Conservation (phyloP, 306 rosid species). For the Senna siamea region DNA sequence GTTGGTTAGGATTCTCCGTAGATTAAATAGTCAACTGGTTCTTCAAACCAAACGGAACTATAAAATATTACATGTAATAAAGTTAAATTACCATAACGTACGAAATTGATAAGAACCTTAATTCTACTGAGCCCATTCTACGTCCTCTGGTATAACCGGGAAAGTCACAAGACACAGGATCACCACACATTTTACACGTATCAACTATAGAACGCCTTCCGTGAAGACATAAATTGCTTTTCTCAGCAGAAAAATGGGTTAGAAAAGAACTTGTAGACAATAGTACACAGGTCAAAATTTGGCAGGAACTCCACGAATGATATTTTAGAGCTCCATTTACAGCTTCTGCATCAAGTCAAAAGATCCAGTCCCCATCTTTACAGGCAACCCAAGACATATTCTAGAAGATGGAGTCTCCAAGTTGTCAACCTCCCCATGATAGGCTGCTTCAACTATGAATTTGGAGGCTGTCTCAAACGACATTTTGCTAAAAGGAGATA, state of each 20-base stretch:
- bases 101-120: neutral
- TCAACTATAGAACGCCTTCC: neutral
- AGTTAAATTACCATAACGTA: neutral
- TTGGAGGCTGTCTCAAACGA: conserved; percentile 81
- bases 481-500: conserved; percentile 84
- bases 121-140: neutral
- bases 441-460: conserved; percentile 85
- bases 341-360: conserved; percentile 77
- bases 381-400: conserved; percentile 90
- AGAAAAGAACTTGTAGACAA: neutral
- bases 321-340: conserved; percentile 37
- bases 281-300: conserved; percentile 46
- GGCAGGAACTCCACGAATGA: neutral
- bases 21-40: neutral
- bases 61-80: neutral
- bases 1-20: neutral
- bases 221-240: conserved; percentile 18
- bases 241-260: neutral
- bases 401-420: conserved; percentile 92
- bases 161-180: neutral
- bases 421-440: conserved; percentile 67
- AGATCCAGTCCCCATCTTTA: conserved; percentile 81
- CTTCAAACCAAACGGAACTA: neutral
- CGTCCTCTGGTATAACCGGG: neutral
- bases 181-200: neutral